Evolutionary conservation across 768 basidiomycete genomes (phyloP).

Genomic region (Pulveroboletus frians): DNA sequence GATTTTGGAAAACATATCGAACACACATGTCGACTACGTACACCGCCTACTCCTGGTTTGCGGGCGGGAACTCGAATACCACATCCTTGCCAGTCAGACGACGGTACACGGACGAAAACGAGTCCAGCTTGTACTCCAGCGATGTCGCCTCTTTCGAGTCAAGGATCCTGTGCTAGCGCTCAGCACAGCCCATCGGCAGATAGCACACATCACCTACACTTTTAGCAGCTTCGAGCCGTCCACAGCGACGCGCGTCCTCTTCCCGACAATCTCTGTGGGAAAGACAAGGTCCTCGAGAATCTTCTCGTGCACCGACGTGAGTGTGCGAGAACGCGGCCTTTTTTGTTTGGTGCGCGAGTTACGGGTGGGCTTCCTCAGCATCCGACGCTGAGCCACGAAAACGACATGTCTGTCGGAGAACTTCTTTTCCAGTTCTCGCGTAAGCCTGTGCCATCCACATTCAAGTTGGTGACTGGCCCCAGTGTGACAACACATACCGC

Average conservation of each 20-base stretch:
- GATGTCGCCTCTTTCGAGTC: conserved; percentile 97
- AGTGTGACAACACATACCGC: conserved; percentile 47
- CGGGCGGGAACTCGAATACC: conserved; percentile 86
- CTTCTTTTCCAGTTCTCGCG: conserved; percentile 99
- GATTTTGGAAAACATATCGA: conserved; percentile 30
- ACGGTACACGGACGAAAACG: conserved; percentile 96
- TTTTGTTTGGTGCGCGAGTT: conserved; percentile 92
- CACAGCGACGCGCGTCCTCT: conserved; percentile 88
- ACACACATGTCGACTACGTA: conserved; percentile 32
- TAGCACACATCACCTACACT: conserved; percentile 66
- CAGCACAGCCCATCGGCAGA: conserved; percentile 11
- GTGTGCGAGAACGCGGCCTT: conserved; percentile 93
- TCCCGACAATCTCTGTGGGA: conserved; percentile 98
- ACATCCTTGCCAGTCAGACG: conserved; percentile 96
- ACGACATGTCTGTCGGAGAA: conserved; percentile 99
- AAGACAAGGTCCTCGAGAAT: conserved; percentile 98
- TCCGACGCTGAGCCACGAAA: conserved; percentile 96
- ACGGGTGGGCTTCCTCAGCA: conserved; percentile 95
- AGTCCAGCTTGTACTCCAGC: conserved; percentile 99
- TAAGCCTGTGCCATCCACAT: conserved; percentile 58
- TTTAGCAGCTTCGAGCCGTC: conserved; percentile 95
- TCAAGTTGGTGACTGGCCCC: conserved; percentile 4
- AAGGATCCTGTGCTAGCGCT: conserved; percentile 61
- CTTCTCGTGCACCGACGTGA: conserved; percentile 96
- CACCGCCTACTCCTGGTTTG: conserved; percentile 55